Percentiles rank a stretch among this genome's conserved stretches.
phyloP scores from a whole-genome alignment of 2,329 filamentous ascomycete genomes.

The Acrodontium crateriforme region DNA sequence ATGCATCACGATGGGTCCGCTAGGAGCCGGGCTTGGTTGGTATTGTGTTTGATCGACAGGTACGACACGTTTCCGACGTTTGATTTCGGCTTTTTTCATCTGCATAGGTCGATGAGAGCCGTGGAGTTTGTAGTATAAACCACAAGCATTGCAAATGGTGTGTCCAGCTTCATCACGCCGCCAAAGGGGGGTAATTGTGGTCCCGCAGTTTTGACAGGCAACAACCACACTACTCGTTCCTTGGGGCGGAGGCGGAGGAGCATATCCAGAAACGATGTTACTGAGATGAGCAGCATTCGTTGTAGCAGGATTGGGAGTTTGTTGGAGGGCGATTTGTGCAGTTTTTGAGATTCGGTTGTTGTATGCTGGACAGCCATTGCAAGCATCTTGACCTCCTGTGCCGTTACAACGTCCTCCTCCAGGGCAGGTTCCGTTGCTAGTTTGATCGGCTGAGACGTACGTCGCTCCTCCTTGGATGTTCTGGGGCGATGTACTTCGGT shows the following conservation, averaged over 20 bases:
- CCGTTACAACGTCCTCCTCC: conserved; percentile 92
- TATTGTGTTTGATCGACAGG: conserved; percentile 43
- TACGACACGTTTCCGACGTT: conserved; percentile 86
- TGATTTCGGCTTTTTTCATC: conserved; percentile 99
- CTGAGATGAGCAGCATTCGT: neutral
- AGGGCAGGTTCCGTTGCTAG: conserved; percentile 74
- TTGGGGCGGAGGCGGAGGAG: conserved; percentile 7
- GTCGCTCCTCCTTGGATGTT: conserved; percentile 37
- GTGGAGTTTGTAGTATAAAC: conserved; percentile 91
- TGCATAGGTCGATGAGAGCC: conserved; percentile 82
- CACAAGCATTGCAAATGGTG: conserved; percentile 97
- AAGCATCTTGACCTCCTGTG: conserved; percentile 87
- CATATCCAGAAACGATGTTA: conserved; percentile 8
- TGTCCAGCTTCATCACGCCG: conserved; percentile 85
- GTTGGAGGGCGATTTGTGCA: conserved; percentile 51
- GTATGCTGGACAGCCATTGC: conserved; percentile 89
- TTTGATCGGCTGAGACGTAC: conserved; percentile 65
- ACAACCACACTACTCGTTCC: conserved; percentile 53
- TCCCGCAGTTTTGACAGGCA: conserved; percentile 92
- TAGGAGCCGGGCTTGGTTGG: conserved; percentile 5
- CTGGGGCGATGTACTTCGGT: conserved; percentile 27
- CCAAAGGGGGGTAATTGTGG: conserved; percentile 93
- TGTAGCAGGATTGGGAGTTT: conserved; percentile 8
- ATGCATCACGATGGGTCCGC: conserved; percentile 5
- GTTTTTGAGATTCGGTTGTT: conserved; percentile 93